phyloP scores from a whole-genome alignment of 305 asterid species.

The Fraxinus floribunda region DNA sequence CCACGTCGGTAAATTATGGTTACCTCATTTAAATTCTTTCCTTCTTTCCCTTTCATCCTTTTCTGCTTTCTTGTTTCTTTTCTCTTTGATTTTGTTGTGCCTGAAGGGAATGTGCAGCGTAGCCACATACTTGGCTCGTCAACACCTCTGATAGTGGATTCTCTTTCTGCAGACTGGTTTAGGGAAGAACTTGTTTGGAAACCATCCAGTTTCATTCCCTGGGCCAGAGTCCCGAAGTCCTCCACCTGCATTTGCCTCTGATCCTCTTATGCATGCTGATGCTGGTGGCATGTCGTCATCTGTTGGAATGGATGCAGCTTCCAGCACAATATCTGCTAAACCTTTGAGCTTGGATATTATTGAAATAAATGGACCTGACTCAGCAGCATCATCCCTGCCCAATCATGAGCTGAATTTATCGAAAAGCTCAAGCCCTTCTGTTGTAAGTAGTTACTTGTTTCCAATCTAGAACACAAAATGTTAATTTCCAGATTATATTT shows the following conservation, averaged over 20 bases:
- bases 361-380: conserved; percentile 66
- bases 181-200: conserved; percentile 90
- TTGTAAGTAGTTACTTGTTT: conserved; percentile 50
- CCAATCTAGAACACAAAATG: neutral
- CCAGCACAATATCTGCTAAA: conserved; percentile 42
- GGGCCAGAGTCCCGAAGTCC: conserved; percentile 73
- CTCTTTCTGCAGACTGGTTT: conserved; percentile 72
- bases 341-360: conserved; percentile 56
- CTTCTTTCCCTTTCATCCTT: neutral
- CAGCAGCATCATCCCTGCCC: conserved; percentile 57
- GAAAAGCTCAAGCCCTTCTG: conserved; percentile 71
- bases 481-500: conserved; percentile 16
- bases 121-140: neutral
- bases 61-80: neutral
- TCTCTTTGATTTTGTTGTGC: neutral
- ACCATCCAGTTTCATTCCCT: conserved; percentile 71
- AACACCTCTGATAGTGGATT: conserved; percentile 15
- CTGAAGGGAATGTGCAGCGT: neutral
- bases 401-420: conserved; percentile 55
- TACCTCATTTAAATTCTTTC: neutral
- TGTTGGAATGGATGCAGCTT: conserved; percentile 42
- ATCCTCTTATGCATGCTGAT: conserved; percentile 50
- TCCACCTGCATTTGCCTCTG: conserved; percentile 91
- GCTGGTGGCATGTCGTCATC: conserved; percentile 28
- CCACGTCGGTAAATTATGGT: neutral